A percentile compares a stretch with the other conserved stretches of the same genome.
Conservation (phyloP, 2,329 filamentous ascomycete species). For the Coniochaeta sp. region DNA sequence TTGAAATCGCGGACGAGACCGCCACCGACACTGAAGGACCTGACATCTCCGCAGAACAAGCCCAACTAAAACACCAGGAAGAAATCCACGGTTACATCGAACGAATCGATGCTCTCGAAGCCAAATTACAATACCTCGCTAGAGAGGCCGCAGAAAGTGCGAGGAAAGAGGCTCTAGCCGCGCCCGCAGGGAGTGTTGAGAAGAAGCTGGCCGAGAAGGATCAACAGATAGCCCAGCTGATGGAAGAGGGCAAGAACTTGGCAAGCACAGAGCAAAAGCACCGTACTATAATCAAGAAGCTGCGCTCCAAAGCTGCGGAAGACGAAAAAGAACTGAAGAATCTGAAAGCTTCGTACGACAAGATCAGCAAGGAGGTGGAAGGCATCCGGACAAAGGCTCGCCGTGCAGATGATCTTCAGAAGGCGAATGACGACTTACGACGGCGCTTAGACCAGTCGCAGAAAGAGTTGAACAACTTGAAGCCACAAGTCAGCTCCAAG, state of each 20-base stretch:
- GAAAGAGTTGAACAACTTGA: constrained; percentile 44
- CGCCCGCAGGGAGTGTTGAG: constrained; percentile 58
- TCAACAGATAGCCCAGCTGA: constrained; percentile 77
- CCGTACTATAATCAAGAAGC: constrained; percentile 72
- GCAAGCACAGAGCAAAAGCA: constrained; percentile 83
- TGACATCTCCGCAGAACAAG: constrained; percentile 24
- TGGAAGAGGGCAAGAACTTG: constrained; percentile 87
- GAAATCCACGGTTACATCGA: constrained; percentile 81
- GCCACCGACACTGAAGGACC: not conserved
- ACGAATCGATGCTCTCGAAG: constrained; percentile 83
- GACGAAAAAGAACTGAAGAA: constrained; percentile 58
- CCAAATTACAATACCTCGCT: constrained; percentile 83
- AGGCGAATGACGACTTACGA: constrained; percentile 39
- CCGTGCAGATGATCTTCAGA: constrained; percentile 48
- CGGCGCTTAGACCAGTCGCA: constrained; percentile 50
- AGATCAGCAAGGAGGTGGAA: constrained; percentile 42
- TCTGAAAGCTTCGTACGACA: constrained; percentile 51
- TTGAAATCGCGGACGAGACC: not conserved
- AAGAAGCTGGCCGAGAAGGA: constrained; percentile 85
- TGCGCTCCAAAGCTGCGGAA: constrained; percentile 59
- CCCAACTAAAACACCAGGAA: constrained; percentile 58
- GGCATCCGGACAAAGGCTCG: constrained; percentile 37
- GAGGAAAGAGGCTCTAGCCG: constrained; percentile 55
- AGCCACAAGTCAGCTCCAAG: constrained; percentile 54
- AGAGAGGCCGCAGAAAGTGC: constrained; percentile 72